These are phyloP conservation scores for Posidonia australis DNA, from an alignment of 106 monocot species.

Conservation along the genomic window DNA sequence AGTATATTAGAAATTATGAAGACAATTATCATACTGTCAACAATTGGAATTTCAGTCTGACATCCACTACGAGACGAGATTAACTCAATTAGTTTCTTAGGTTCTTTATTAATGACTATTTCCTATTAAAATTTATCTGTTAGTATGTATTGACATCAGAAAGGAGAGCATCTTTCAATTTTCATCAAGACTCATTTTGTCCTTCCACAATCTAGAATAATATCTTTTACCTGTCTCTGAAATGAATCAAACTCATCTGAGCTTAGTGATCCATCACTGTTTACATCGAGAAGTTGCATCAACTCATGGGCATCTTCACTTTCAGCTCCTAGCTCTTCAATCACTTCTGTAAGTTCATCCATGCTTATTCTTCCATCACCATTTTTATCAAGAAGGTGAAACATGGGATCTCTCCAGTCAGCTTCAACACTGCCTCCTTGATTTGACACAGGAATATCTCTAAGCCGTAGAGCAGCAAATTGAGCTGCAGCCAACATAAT, in stretches of 20 bases:
- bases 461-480: conserved; percentile 72
- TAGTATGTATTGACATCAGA: not conserved
- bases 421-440: conserved; percentile 23
- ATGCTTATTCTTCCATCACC: conserved; percentile 90
- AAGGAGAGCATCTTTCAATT: not conserved
- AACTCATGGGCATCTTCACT: conserved; percentile 75
- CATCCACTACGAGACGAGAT: no score
- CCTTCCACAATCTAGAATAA: not conserved
- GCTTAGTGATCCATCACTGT: conserved; percentile 88
- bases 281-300: conserved; percentile 82
- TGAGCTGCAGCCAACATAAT: conserved; percentile 93
- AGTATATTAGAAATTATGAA: no score
- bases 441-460: conserved; percentile 48
- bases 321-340: conserved; percentile 90
- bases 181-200: no score
- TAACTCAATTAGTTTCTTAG: no score
- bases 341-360: conserved; percentile 60
- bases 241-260: conserved; percentile 83
- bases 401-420: conserved; percentile 35
- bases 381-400: conserved; percentile 82
- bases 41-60: no score
- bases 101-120: no score
- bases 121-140: no score
- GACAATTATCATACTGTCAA: no score
- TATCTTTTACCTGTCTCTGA: conserved; percentile 59